Percentiles rank a stretch among this genome's conserved stretches.
Evolutionary conservation across 257 asterid genomes (phyloP).

Genomic region (Misopates orontium): DNA sequence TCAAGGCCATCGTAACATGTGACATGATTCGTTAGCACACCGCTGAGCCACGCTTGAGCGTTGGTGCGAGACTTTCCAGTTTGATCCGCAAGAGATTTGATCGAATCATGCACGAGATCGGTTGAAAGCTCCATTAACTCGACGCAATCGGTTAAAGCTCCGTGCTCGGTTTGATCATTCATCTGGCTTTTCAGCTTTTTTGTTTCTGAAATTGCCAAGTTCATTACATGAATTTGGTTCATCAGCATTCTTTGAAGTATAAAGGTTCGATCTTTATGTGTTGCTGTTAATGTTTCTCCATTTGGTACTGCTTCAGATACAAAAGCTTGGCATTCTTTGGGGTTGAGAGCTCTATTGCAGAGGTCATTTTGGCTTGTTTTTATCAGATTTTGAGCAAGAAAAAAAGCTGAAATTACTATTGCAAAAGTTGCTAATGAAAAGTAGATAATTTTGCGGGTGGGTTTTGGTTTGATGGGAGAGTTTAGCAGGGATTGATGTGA

Average conservation of each 20-base stretch:
- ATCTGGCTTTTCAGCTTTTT: conserved; percentile 17
- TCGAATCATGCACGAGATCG: conserved; percentile 40
- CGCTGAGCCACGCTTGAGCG: conserved; percentile 53
- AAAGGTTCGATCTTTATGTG: not conserved
- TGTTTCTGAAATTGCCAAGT: conserved; percentile 10
- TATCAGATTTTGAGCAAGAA: conserved; percentile 29
- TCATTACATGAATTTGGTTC: conserved; percentile 31
- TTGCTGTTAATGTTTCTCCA: not conserved
- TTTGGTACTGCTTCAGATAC: conserved; percentile 28
- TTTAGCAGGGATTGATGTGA: conserved; percentile 34
- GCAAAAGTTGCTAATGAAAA: conserved; percentile 23
- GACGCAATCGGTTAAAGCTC: conserved; percentile 46
- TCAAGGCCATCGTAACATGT: conserved; percentile 52
- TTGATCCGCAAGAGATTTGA: conserved; percentile 26
- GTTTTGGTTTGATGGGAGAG: conserved; percentile 20
- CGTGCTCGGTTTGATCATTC: conserved; percentile 29
- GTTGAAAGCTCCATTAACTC: conserved; percentile 43
- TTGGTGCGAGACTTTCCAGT: conserved; percentile 17
- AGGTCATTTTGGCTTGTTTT: conserved; percentile 1
- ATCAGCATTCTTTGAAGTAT: conserved; percentile 31
- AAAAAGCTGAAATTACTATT: conserved; percentile 21
- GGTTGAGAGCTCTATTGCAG: conserved; percentile 38
- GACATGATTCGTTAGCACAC: conserved; percentile 49
- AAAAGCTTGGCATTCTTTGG: conserved; percentile 29
- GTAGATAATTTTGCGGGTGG: conserved; percentile 33